Evolutionary conservation across 2,329 filamentous ascomycete genomes (phyloP).

Genomic region (Tolypocladium ovalisporum): DNA sequence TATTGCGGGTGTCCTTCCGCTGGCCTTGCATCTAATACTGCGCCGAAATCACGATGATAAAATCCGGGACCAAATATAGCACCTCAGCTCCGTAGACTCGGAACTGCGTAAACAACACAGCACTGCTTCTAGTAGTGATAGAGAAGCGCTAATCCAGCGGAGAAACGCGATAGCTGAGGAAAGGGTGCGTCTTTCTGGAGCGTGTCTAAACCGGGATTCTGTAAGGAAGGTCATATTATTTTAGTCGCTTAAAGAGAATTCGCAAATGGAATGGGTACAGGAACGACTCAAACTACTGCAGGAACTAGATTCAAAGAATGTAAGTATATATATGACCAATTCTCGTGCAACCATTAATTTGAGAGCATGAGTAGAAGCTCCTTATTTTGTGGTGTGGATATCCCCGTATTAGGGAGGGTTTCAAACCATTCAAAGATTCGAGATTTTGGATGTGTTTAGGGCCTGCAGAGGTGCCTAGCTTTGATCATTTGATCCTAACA

Average conservation of each 20-base stretch:
- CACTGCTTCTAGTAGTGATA: not conserved
- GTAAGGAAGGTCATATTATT: constrained; percentile 3
- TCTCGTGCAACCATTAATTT: not conserved
- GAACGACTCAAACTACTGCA: constrained; percentile 1
- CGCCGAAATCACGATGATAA: constrained; percentile 1
- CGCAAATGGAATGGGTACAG: not conserved
- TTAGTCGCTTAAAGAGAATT: constrained; percentile 2
- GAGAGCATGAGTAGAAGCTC: not conserved
- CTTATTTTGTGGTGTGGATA: constrained; percentile 3
- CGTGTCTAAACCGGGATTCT: constrained; percentile 1
- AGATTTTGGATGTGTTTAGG: constrained; percentile 1
- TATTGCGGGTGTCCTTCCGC: constrained; percentile 1
- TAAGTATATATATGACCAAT: not conserved
- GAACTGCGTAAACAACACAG: not conserved
- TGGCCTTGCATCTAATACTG: not conserved
- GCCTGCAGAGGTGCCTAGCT: not conserved
- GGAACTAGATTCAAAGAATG: constrained; percentile 1
- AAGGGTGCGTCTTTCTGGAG: not conserved
- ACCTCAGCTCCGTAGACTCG: not conserved
- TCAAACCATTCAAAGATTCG: constrained; percentile 2
- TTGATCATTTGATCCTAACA: not conserved
- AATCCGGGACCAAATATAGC: not conserved
- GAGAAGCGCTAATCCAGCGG: not conserved
- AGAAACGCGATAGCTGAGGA: not conserved
- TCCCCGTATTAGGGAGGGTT: not conserved